Conservation (phyloP, 306 rosid species). For the Prunus campanulata region DNA sequence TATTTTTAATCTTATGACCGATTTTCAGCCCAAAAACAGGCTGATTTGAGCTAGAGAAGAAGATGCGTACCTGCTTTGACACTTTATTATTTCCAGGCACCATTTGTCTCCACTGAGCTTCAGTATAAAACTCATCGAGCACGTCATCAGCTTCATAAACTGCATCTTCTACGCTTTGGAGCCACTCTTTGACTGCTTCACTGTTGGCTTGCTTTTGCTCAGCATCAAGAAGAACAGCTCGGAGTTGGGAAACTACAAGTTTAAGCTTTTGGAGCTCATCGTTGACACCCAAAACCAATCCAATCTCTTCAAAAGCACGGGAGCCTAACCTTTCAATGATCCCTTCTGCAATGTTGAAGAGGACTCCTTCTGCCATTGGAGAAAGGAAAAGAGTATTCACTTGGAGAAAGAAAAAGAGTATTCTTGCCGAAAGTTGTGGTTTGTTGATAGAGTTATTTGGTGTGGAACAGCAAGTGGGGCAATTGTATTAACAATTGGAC, state of each 20-base stretch:
- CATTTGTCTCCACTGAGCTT: constrained; percentile 11
- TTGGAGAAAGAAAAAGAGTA: too few species aligned
- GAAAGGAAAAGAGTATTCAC: too few species aligned
- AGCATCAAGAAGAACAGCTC: constrained; percentile 26
- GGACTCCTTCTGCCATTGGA: neutral
- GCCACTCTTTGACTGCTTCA: neutral
- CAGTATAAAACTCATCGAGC: constrained; percentile 9
- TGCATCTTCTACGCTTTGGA: neutral
- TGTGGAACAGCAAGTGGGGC: too few species aligned
- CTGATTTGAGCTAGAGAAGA: neutral
- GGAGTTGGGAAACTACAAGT: neutral
- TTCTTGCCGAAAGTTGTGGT: too few species aligned
- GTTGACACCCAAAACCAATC: neutral
- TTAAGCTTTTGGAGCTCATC: constrained; percentile 18
- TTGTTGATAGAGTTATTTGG: too few species aligned
- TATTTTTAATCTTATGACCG: too few species aligned
- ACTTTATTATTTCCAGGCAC: too few species aligned
- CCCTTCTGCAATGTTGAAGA: too few species aligned
- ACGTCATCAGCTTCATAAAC: constrained; percentile 6
- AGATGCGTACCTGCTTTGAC: too few species aligned
- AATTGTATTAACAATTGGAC: too few species aligned
- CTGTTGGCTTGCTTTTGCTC: constrained; percentile 20
- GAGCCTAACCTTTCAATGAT: neutral
- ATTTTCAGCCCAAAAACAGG: neutral
- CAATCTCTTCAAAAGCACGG: neutral